These are phyloP conservation scores for Barbarea vulgaris DNA, from an alignment of 345 rosid species.

Conservation along the genomic window DNA sequence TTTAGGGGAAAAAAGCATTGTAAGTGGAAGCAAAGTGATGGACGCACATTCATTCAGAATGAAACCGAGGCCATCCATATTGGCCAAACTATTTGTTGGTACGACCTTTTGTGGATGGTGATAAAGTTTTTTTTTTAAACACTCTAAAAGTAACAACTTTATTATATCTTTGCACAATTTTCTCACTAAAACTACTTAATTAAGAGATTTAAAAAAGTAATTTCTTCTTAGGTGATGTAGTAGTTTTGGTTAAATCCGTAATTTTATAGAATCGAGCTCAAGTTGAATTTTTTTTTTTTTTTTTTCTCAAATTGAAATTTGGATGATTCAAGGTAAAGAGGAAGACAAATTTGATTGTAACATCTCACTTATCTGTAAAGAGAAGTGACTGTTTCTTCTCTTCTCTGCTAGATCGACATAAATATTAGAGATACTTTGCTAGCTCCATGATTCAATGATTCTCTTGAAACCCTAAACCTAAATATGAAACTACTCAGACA, in stretches of 20 bases:
- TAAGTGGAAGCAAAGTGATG: constrained; percentile 32
- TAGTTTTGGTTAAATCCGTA: neutral
- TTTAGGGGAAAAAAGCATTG: neutral
- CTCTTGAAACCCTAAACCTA: too few relatives aligned
- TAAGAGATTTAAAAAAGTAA: neutral
- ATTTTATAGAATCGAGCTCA: neutral
- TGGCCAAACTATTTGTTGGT: constrained; percentile 31
- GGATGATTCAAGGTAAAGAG: neutral
- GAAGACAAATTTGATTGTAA: neutral
- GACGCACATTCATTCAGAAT: neutral
- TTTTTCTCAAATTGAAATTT: too few relatives aligned
- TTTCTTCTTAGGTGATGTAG: neutral
- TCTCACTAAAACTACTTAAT: neutral
- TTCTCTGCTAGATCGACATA: too few relatives aligned
- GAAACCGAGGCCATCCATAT: constrained; percentile 25
- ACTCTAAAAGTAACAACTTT: neutral
- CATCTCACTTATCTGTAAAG: too few relatives aligned
- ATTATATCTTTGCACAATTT: too few relatives aligned
- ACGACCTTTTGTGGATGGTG: constrained; percentile 2
- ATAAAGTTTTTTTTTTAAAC: neutral
- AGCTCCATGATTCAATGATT: too few relatives aligned
- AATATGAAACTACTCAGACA: too few relatives aligned
- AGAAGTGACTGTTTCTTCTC: too few relatives aligned
- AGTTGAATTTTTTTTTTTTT: too few relatives aligned
- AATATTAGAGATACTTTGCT: too few relatives aligned